phyloP scores from a whole-genome alignment of 129 eudicot genomes.

The carrot (Daucus carota) region DNA sequence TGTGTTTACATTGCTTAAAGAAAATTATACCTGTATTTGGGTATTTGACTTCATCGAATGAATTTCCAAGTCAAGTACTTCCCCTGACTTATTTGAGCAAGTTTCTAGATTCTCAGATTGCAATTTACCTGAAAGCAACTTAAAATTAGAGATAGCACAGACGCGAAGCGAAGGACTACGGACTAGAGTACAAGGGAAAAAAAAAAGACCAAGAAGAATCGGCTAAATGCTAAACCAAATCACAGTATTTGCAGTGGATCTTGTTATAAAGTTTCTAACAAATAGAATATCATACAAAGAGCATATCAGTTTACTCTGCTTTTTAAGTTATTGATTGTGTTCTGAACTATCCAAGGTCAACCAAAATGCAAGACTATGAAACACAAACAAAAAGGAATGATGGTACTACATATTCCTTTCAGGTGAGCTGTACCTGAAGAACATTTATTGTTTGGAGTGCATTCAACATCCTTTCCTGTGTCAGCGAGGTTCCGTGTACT shows the following conservation, averaged over 20 bases:
- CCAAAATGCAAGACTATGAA: neutral
- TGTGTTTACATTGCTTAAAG: neutral
- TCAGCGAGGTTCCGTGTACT: slow-evolving; percentile 27
- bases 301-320: neutral
- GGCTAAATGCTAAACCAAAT: neutral
- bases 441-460: slow-evolving; percentile 20
- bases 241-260: neutral
- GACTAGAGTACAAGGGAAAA: neutral
- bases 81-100: slow-evolving; percentile 34
- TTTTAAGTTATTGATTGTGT: neutral
- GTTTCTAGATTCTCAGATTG: slow-evolving; percentile 25
- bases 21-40: slow-evolving; percentile 39
- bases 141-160: slow-evolving; percentile 17
- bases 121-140: slow-evolving; percentile 30
- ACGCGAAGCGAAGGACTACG: slow-evolving; percentile 5
- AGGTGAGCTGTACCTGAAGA: slow-evolving; percentile 13
- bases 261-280: neutral
- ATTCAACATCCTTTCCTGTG: slow-evolving; percentile 26
- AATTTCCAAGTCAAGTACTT: slow-evolving; percentile 25
- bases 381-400: neutral
- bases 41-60: slow-evolving; percentile 30
- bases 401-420: neutral
- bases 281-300: neutral
- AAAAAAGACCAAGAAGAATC: neutral
- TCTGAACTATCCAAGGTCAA: neutral